Conservation (phyloP, 805 yeast genomes). For the Wickerhamomyces sydowiorum region DNA sequence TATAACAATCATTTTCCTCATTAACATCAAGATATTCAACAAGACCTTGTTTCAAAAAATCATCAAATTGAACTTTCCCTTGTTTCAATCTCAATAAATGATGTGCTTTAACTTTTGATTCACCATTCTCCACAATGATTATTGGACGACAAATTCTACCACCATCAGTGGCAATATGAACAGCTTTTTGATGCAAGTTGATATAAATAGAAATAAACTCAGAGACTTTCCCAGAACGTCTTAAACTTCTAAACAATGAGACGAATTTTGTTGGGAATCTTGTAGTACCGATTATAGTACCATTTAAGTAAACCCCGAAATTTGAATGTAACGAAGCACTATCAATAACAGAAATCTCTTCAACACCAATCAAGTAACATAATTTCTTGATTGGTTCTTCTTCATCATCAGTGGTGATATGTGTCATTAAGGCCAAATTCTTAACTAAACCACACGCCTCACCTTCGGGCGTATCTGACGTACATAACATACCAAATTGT, state of each 20-base stretch:
- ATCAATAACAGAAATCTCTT: conserved; percentile 74
- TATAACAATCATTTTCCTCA: conserved; percentile 91
- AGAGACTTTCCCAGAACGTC: conserved; percentile 81
- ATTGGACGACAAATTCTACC: conserved; percentile 97
- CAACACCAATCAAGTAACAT: conserved; percentile 84
- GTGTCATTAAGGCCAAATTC: conserved; percentile 96
- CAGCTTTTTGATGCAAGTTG: conserved; percentile 85
- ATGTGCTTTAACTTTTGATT: conserved; percentile 61
- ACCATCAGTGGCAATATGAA: conserved; percentile 98
- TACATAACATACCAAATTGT: conserved; percentile 98
- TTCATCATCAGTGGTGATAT: conserved; percentile 96
- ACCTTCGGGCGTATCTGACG: conserved; percentile 99
- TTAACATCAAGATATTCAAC: conserved; percentile 96
- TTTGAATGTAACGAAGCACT: conserved; percentile 78
- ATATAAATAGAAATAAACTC: conserved; percentile 89
- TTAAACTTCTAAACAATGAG: conserved; percentile 63
- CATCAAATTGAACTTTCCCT: conserved; percentile 86
- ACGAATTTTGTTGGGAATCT: conserved; percentile 85
- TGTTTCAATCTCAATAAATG: conserved; percentile 58
- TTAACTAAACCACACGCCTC: conserved; percentile 99
- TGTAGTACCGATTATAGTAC: conserved; percentile 90
- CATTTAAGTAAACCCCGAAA: conserved; percentile 84
- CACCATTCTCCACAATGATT: conserved; percentile 75
- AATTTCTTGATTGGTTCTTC: conserved; percentile 78
- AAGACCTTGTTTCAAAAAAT: conserved; percentile 75